Percentiles rank a stretch among this genome's conserved stretches.
Evolutionary conservation across 2,329 filamentous ascomycete genomes (phyloP).

Genomic region (Colletotrichum incanum): DNA sequence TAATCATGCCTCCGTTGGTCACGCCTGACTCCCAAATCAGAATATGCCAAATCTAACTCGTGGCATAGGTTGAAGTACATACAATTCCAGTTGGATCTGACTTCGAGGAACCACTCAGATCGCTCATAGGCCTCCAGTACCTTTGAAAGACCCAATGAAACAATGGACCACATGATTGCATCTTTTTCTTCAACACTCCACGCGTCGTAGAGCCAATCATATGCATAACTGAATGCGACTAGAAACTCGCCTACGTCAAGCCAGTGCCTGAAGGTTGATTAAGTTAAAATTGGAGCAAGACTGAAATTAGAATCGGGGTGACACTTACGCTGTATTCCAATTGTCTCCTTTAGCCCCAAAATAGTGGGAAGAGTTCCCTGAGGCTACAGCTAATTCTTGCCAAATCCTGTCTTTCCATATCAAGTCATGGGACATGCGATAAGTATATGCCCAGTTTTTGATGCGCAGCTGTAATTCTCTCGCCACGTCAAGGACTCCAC

Average conservation of each 20-base stretch:
- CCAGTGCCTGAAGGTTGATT: background rate
- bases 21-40: background rate
- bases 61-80: background rate
- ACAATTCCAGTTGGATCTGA: background rate
- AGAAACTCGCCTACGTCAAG: no score
- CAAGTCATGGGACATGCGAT: background rate
- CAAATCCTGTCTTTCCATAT: background rate
- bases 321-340: background rate
- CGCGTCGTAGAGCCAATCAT: no score
- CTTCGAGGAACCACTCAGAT: no score
- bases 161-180: no score
- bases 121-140: no score
- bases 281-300: background rate
- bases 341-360: background rate
- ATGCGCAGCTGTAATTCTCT: background rate
- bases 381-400: background rate
- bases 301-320: background rate
- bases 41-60: background rate
- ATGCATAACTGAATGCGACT: no score
- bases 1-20: constrained; percentile 1
- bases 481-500: background rate
- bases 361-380: background rate
- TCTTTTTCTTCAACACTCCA: no score
- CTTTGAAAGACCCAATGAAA: no score
- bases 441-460: background rate